Conservation (phyloP, 75 land plant genomes). For the Pinus taeda region DNA sequence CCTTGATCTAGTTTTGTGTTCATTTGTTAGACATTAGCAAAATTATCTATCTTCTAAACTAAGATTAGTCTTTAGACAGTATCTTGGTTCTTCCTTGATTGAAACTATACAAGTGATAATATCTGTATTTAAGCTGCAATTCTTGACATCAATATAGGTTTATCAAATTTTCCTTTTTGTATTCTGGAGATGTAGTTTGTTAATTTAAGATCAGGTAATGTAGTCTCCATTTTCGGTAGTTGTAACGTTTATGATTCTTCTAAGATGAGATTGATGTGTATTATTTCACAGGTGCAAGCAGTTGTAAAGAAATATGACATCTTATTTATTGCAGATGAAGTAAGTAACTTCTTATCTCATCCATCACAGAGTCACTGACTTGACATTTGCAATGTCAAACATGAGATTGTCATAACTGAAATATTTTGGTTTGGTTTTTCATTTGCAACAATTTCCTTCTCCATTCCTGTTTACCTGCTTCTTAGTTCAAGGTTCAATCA, state of each 20-base stretch:
- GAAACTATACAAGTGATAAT: neutral
- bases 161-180: neutral
- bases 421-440: neutral
- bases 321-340: conserved; percentile 99
- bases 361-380: neutral
- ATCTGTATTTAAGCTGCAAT: neutral
- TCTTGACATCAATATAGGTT: neutral
- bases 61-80: neutral
- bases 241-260: neutral
- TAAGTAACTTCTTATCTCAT: conserved; percentile 11
- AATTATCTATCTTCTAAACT: neutral
- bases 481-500: conserved; percentile 1
- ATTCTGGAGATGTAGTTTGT: neutral
- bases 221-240: neutral
- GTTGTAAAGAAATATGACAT: conserved; percentile 91
- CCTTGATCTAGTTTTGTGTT: no score
- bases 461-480: neutral
- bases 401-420: neutral
- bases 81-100: neutral
- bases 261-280: neutral
- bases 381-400: neutral
- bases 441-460: neutral
- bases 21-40: no score
- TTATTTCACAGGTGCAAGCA: conserved; percentile 75
- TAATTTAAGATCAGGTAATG: neutral